Base-by-base conservation (phyloP, 1,284 basidiomycete genomes). In the Malassezia furfur region DNA sequence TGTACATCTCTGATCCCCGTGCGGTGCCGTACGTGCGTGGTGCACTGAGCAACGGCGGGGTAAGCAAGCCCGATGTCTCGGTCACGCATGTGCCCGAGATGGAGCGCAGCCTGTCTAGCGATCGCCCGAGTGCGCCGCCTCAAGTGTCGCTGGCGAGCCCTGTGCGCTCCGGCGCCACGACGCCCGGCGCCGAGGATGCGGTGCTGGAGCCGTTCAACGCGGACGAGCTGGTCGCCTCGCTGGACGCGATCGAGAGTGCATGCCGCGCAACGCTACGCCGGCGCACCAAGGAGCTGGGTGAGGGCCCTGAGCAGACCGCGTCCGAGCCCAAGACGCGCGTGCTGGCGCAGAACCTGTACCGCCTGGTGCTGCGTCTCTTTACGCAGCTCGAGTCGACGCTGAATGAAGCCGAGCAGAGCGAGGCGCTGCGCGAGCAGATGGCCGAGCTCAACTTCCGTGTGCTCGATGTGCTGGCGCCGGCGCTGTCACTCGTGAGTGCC, bases 1-100 rank as follows among this genome's bases (percentile, higher is more conserved):
- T 48, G 8, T 57, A 57, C 36, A 32, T 57, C 2, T 57, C 55
- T 7, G 50, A 57, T 17, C 21, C 44, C 5, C 55, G 55, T 28
- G 55, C 50, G 6, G 25, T 49, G 21, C 50, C 45, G 4, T 48
- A 52, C 32, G 50, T 57, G 25, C 55, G 55, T 2, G 48, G 46
- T 31, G 55, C 55, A 15, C 41, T 57, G 12, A 52, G 50, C 55
- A 43, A 44, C n/a, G 55, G 50, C 21, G 54, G 49, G 12, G 40
- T 51, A 12, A 43, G 40, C 30, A 48, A 47, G 12, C 31, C 30
- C 12, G 45, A 34, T 5, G n/a, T 14, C 5, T 19, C 44, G 17
- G 38, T 30, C 21, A 22, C 19, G 22, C 40, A 43, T 14, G 40
- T 11, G 43, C 25, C 19, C 5, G 43, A 31, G 17, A 3, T 11